These are phyloP conservation scores for Colletotrichum plurivorum DNA, from an alignment of 2,329 filamentous ascomycete species.

Conservation along the genomic window DNA sequence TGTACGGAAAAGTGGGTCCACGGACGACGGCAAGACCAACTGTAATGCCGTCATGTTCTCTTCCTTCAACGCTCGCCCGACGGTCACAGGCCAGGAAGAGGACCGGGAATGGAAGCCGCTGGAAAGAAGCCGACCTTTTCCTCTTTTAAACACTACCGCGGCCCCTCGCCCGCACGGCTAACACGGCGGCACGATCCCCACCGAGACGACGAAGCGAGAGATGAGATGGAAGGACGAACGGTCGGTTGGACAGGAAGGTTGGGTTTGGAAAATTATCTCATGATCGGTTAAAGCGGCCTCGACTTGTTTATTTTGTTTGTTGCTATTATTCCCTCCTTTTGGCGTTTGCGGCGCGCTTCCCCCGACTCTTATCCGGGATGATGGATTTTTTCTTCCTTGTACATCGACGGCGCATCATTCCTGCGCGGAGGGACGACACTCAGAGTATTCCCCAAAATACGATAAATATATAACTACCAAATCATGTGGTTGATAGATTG, in stretches of 20 bases:
- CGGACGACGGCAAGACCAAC: constrained; percentile 12
- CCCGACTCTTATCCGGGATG: background rate
- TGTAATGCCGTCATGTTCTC: constrained; percentile 27
- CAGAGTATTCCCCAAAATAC: background rate
- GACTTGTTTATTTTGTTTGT: background rate
- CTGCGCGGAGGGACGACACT: constrained; percentile 2
- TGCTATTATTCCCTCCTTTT: background rate
- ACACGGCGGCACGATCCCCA: constrained; percentile 3
- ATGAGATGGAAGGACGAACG: constrained; percentile 29
- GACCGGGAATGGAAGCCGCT: background rate
- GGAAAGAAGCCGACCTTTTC: background rate
- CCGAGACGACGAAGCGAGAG: constrained; percentile 8
- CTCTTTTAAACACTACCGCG: background rate
- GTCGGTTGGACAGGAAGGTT: background rate
- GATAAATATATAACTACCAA: no score
- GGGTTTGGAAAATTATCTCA: constrained; percentile 7
- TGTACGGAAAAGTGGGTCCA: constrained; percentile 23
- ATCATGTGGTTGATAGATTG: background rate
- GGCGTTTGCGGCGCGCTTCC: constrained; percentile 30
- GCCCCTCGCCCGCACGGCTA: background rate
- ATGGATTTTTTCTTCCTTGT: background rate
- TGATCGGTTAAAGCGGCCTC: constrained; percentile 20
- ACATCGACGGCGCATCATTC: background rate
- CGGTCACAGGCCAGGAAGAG: background rate
- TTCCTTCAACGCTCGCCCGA: background rate